Percentiles rank a stretch among this genome's conserved stretches.
Evolutionary conservation across 257 asterid species (phyloP).

Genomic region (Plectranthus barbatus): DNA sequence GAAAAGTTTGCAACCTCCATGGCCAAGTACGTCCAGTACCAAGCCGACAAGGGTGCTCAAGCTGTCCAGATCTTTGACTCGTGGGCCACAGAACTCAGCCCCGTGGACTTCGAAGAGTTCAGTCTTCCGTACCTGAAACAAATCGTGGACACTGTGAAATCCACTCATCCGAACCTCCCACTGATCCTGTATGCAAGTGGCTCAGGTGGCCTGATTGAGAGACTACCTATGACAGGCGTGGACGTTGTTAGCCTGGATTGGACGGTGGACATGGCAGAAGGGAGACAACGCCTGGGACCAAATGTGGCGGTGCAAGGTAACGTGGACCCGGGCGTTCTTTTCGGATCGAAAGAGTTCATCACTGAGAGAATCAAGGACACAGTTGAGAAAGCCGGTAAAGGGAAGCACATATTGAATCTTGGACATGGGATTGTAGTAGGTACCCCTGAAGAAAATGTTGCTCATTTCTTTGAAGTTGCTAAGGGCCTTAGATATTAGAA

Average conservation of each 20-base stretch:
- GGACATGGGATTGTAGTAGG: constrained; percentile 97
- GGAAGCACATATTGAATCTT: constrained; percentile 90
- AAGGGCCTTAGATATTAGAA: constrained; percentile 71
- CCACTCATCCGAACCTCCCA: constrained; percentile 73
- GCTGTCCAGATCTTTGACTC: constrained; percentile 99
- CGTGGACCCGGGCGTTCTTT: constrained; percentile 94
- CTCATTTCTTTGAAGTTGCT: constrained; percentile 96
- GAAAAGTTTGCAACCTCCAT: constrained; percentile 87
- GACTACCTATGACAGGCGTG: constrained; percentile 82
- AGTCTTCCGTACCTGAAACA: constrained; percentile 82
- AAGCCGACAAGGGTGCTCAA: constrained; percentile 98
- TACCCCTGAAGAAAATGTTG: constrained; percentile 96
- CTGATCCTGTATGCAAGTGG: constrained; percentile 92
- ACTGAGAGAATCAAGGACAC: constrained; percentile 79
- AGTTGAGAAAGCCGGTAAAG: constrained; percentile 80
- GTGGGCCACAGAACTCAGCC: constrained; percentile 99
- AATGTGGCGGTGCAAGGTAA: constrained; percentile 90
- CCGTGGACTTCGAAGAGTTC: constrained; percentile 90
- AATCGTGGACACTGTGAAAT: constrained; percentile 71
- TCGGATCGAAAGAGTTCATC: constrained; percentile 91
- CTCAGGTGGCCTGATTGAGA: constrained; percentile 95
- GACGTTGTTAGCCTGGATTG: constrained; percentile 97
- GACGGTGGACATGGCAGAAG: constrained; percentile 98
- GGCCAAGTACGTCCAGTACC: constrained; percentile 82
- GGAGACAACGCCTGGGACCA: constrained; percentile 73